phyloP scores from a whole-genome alignment of 176 grass and related monocot genomes.

The Eleusine indica region DNA sequence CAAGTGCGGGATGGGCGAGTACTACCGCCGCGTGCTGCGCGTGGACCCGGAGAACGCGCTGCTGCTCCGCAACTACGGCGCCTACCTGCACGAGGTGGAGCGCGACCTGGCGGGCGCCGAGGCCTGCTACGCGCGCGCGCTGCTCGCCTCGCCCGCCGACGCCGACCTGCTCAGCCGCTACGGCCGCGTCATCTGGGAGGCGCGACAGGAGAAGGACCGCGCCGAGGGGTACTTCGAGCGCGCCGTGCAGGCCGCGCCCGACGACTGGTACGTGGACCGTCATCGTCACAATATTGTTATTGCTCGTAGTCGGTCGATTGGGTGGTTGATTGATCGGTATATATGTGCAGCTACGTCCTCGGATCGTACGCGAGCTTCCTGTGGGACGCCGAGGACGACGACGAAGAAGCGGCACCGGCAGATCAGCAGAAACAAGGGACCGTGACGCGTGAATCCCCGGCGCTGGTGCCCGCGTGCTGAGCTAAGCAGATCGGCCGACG shows the following conservation, averaged over 20 bases:
- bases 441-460: background rate
- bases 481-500: background rate
- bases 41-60: slow-evolving; percentile 76
- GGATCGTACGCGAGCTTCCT: slow-evolving; percentile 80
- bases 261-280: slow-evolving; percentile 59
- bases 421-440: background rate
- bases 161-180: slow-evolving; percentile 83
- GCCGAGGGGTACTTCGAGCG: slow-evolving; percentile 71
- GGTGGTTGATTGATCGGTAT: background rate
- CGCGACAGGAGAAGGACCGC: slow-evolving; percentile 54
- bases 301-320: background rate
- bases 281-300: background rate
- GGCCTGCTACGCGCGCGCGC: slow-evolving; percentile 72
- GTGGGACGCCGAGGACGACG: slow-evolving; percentile 67
- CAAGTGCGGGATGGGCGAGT: slow-evolving; percentile 61
- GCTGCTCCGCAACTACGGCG: slow-evolving; percentile 81
- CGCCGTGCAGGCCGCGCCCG: slow-evolving; percentile 70
- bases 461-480: slow-evolving; percentile 66
- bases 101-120: slow-evolving; percentile 68
- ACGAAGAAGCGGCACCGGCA: background rate
- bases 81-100: slow-evolving; percentile 85
- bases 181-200: slow-evolving; percentile 79
- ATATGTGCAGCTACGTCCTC: slow-evolving; percentile 63
- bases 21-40: slow-evolving; percentile 64
- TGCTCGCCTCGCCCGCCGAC: slow-evolving; percentile 64